Evolutionary conservation across 2,329 filamentous ascomycete species (phyloP), one percentile per base, ranked within the genome.

Genomic region (Hypoxylon sp.): DNA sequence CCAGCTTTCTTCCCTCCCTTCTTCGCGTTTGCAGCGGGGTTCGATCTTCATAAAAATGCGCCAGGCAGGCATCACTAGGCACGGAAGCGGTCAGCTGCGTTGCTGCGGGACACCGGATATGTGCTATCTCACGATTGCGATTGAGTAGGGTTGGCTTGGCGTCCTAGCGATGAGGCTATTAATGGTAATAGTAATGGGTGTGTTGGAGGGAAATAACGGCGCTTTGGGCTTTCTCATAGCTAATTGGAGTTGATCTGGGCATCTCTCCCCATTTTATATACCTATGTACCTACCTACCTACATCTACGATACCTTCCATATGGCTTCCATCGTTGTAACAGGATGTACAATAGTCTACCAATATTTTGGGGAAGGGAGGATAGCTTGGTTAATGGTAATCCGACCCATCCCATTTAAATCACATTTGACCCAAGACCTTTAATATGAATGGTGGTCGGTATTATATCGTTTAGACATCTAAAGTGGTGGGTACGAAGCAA

Each of bases 61-160:
- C 35, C 51, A 53, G 35, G 55, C 47, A 50, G 57, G 29, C 55
- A 54, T 31, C 51, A 48, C 29, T 54, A 35, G 9, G 39, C 47
- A 48, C 24, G 42, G 24, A 39, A 29, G 46, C 33, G 53, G 48
- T 59, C 44, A 56, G 42, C 19, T 57, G 19, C 39, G n/a, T 50
- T 42, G 22, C 47, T 51, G 52, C 54, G 35, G 61, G 48, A 59
- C 52, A 37, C 51, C 26, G 24, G 35, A 29, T 39, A 47, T 13
- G 24, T 50, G 44, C 42, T 42, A 53, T 63, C 52, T 58, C 33
- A 47, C 48, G 19, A 52, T 51, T 24, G 19, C 57, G 56, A 48
- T 51, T 65, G 46, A 37, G 50, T 61, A 61, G 53, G 37, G 10
- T 68, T 51, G 33, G 29, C 56, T 63, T 50, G 63, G 58, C 51